Conservation (phyloP, 768 basidiomycete genomes). For the Kwoniella sp. region DNA sequence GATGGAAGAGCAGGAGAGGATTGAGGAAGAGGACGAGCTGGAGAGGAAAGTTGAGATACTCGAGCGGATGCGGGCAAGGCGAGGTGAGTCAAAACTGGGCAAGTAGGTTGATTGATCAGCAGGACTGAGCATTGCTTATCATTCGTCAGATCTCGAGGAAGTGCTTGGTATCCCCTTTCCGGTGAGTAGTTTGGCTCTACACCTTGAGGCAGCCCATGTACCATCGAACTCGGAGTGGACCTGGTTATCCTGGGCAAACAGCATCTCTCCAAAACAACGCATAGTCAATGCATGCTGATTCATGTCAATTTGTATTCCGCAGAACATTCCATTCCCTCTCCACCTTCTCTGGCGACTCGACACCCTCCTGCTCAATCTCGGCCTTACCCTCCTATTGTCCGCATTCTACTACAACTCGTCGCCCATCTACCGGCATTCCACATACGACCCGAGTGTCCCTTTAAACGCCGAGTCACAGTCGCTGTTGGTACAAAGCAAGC, state of each 20-base stretch:
- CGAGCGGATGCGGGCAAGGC: conserved; percentile 47
- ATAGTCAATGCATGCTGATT: conserved; percentile 1
- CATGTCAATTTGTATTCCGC: conserved; percentile 4
- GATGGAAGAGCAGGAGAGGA: conserved; percentile 19
- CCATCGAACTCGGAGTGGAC: too few species aligned
- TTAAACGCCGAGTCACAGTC: neutral
- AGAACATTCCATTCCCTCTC: conserved; percentile 54
- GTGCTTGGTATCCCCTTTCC: conserved; percentile 52
- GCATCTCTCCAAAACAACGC: too few species aligned
- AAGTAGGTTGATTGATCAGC: too few species aligned
- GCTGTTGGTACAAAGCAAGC: neutral
- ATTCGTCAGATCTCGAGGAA: conserved; percentile 46
- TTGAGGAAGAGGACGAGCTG: conserved; percentile 47
- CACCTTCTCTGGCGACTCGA: conserved; percentile 55
- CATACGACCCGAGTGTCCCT: neutral
- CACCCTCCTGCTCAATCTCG: conserved; percentile 53
- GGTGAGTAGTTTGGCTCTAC: conserved; percentile 33
- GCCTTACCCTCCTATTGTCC: conserved; percentile 51
- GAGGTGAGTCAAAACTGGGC: conserved; percentile 36
- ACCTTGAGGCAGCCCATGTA: too few species aligned
- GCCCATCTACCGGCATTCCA: conserved; percentile 46
- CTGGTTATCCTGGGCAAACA: too few species aligned
- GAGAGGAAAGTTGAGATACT: conserved; percentile 51
- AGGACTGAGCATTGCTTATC: neutral
- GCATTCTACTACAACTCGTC: conserved; percentile 54